Base-by-base conservation (phyloP, 306 rosid genomes). In the Fragaria vesca region DNA sequence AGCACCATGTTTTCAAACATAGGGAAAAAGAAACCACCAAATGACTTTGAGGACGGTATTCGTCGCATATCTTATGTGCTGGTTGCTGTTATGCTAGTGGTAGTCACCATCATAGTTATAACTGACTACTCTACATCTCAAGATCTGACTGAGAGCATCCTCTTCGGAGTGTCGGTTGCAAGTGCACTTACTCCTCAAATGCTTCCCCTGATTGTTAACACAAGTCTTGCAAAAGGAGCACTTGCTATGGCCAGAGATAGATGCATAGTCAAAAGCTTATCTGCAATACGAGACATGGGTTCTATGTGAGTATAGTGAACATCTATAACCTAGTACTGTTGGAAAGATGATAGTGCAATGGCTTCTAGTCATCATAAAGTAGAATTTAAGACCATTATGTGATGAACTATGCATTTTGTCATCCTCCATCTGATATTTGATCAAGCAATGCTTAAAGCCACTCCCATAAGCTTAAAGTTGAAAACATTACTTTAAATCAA, bases 101-200 rank as follows among this genome's bases (percentile, higher is more conserved):
- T 86, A 20, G 97, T 90, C 65, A 80, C 85, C 66, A 77, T 89
- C 79, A 83, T 93, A 63, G 81, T 87, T 75, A 73, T 83, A 63
- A 72, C 73, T 62, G 86, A 84, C 76, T 90, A 86, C 93, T 51
- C 13, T 46, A 76, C 93, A 52, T 87, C 89, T 78, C 62, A 21
- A 51, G 2, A 62, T 80, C 85, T 89, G 79, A 82, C 88, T 76
- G 46, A 2, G 4, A 90, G 97, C 65, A 1, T 86, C 61, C 80
- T 93, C 73, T 93, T 93, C 20, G 96, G 91, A 43, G 82, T 89
- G 80, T 87, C 97, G 2, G 96, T 93, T 69, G 93, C 97, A 54
- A 87, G 93, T 81, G 96, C 93, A 36, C 90, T 90, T 76, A 93
- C 93, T 89, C 97, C 97, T 81, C 97, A 93, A 67, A 93, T 93